Evolutionary conservation across 768 basidiomycete species (phyloP), one percentile per base, ranked within the genome.

Genomic region (Rhodotorula toruloides): DNA sequence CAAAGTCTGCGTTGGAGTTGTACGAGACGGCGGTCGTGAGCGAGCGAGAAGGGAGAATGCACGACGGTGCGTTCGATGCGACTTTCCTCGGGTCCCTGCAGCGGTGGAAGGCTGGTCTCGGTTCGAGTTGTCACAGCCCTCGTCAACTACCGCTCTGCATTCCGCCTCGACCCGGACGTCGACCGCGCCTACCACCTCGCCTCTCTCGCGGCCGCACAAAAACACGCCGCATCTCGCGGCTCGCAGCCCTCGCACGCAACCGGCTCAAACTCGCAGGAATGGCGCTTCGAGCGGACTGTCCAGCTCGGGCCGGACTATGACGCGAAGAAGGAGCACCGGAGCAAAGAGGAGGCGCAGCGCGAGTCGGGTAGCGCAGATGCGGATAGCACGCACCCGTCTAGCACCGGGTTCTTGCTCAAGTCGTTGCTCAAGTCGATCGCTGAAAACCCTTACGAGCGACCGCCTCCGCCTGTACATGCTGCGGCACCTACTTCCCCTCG

Each of bases 271-370:
- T 9, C 32, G 32, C 57, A 56, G 25, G 69, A 69, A 9, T 67
- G 66, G 46, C 32, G 48, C 25, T 71, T 70, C 58, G 60, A 71
- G 50, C 67, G 74, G 10, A 73, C 74, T 1, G 22, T 75, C 0
- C 74, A 75, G 56, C 59, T 73, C 17, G 63, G 46, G 2, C 66
- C 72, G 16, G 74, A 75, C 53, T 75, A 75, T 40, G 63, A 57
- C 32, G 43, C 65, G n/a, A 32, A 53, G 58, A 57, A 70, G 39
- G 64, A 70, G 57, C 64, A 63, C 19, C 50, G 69, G 4, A 70
- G 53, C 29, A 54, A 49, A 21, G 61, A 62, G 37, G 67, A 63
- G 42, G 70, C 65, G 48, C 55, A 70, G 54, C 62, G 61, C n/a
- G 67, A 67, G 57, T 44, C 48, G 34, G 66, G 66, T 11, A 57